A percentile compares a stretch with the other conserved stretches of the same genome.
phyloP scores from a whole-genome alignment of 129 eudicot genomes.

The Scalesia atractyloides region DNA sequence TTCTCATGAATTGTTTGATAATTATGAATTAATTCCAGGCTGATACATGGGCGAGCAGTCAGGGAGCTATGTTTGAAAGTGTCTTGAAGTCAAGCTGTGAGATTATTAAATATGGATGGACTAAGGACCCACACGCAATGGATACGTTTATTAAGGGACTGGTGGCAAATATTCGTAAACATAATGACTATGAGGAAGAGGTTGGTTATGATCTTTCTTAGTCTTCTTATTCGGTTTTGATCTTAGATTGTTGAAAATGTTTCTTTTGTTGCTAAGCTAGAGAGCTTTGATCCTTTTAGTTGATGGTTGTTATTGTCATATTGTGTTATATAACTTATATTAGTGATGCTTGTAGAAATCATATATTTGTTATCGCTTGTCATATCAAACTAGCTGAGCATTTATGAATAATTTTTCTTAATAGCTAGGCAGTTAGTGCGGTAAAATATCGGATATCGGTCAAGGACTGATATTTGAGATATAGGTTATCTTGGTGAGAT shows the following conservation, averaged over 20 bases:
- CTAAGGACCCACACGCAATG: conserved; percentile 83
- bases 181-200: conserved; percentile 92
- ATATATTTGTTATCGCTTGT: neutral
- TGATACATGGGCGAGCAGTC: conserved; percentile 78
- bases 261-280: neutral
- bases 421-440: too few species aligned
- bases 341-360: neutral
- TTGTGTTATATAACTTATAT: neutral
- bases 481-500: too few species aligned
- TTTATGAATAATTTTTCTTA: conserved; percentile 3
- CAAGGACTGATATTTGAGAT: too few species aligned
- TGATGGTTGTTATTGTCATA: neutral
- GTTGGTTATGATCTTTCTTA: conserved; percentile 45
- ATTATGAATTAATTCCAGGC: conserved; percentile 40
- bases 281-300: conserved; percentile 9
- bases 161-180: conserved; percentile 73
- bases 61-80: conserved; percentile 87
- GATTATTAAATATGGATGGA: conserved; percentile 84
- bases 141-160: conserved; percentile 89
- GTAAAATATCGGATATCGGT: too few species aligned
- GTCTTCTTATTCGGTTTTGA: neutral
- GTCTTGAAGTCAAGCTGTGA: conserved; percentile 86
- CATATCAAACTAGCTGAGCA: neutral
- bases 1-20: neutral
- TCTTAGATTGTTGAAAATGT: neutral